Evolutionary conservation across 352 stramenopile species (phyloP), one percentile per base, ranked within the genome.

Genomic region (Pythium dissimile): DNA sequence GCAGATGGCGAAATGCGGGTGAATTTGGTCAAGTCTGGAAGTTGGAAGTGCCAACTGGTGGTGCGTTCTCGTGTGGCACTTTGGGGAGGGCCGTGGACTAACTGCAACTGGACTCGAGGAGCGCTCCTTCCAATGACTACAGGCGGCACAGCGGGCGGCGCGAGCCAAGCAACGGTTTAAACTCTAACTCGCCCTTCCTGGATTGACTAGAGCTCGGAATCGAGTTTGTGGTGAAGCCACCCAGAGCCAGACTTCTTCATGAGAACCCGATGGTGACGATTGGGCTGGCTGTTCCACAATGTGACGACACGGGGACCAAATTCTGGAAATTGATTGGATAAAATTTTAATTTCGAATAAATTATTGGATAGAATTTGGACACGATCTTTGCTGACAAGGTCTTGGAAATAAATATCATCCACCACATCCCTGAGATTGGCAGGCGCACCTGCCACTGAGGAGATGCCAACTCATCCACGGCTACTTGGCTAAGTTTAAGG

Each of bases 231-330:
- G 12, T 41, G 5, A 4, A 49, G 45, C 43, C 35, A 35, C 23
- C 23, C 56, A 64, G 56, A 64, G 56, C 56, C 56, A 57, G 56
- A 49, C 13, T 44, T 28, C 16, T 52, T 44, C 54, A 43, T 31
- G 7, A 57, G 35, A 57, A 59, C 47, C 43, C 54, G 53, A 50
- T 53, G 54, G 55, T 30, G 4, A 43, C 44, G 15, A 48, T 11
- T 2, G 3, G 35, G 16, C 42, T 48, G 37, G 34, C 26, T 16
- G 46, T 27, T 24, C 32, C 26, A 26, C 57, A 65, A 65, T 65
- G 41, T 53, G 48, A 59, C 57, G 48, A 65, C 15, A 34, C 0
- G 18, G 34, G 24, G 18, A 13, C 12, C 20, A 9, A 37, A 13
- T 38, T 10, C 16, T 3, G 3, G 1, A 8, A 16, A 44, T 15